A percentile compares a stretch with the other conserved stretches of the same genome.
These are phyloP conservation scores for Podospora bellae-mahoneyi DNA, from an alignment of 495 filamentous ascomycete genomes.

Conservation along the genomic window DNA sequence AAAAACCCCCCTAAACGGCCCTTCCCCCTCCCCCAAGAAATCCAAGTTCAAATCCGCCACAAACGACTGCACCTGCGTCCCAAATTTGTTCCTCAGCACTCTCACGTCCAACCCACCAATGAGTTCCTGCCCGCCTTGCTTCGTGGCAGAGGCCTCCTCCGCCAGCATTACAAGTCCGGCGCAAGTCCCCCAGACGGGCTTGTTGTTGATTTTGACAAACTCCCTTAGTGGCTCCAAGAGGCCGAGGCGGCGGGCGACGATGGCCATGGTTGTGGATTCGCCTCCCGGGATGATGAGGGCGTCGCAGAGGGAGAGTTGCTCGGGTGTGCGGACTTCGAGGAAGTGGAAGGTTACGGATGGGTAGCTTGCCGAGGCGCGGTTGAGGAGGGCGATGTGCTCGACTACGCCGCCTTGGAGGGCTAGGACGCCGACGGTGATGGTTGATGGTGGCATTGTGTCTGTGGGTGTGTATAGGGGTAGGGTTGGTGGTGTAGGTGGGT, in stretches of 20 bases:
- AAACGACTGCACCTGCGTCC: slow-evolving; percentile 91
- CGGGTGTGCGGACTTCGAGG: slow-evolving; percentile 73
- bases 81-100: slow-evolving; percentile 94
- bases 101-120: slow-evolving; percentile 89
- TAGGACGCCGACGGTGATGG: slow-evolving; percentile 73
- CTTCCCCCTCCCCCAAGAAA: slow-evolving; percentile 54
- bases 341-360: slow-evolving; percentile 49
- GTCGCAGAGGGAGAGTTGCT: slow-evolving; percentile 68
- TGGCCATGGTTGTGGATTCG: slow-evolving; percentile 89
- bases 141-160: slow-evolving; percentile 82
- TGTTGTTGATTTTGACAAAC: slow-evolving; percentile 87
- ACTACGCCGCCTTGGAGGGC: slow-evolving; percentile 92
- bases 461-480: neutral
- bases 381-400: slow-evolving; percentile 79
- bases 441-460: neutral
- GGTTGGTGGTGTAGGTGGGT: neutral
- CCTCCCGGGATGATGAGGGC: slow-evolving; percentile 89
- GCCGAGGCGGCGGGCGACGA: slow-evolving; percentile 76
- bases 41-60: slow-evolving; percentile 70
- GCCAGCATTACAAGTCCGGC: slow-evolving; percentile 90
- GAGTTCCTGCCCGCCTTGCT: slow-evolving; percentile 87
- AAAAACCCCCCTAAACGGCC: slow-evolving; percentile 78
- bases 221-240: slow-evolving; percentile 80
- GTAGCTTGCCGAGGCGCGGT: slow-evolving; percentile 50
- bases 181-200: slow-evolving; percentile 94